Percentiles rank a stretch among this genome's conserved stretches.
phyloP scores from a whole-genome alignment of 352 stramenopile genomes.

The Pythium brachiatum region DNA sequence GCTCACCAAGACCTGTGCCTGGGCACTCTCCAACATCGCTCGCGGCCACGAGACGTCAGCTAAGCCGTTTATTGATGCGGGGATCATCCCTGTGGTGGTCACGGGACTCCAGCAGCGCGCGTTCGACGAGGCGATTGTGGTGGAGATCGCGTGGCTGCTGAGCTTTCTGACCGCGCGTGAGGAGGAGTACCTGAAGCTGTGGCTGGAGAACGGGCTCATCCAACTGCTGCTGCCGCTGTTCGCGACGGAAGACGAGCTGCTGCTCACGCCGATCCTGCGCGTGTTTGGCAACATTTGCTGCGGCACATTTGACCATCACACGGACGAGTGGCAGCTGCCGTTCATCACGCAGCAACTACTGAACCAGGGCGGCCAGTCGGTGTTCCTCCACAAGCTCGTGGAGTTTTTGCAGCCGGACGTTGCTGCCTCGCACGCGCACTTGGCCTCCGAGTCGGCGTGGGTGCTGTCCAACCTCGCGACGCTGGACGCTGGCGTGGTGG shows the following conservation, averaged over 20 bases:
- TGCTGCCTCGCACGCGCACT: slow-evolving; percentile 26
- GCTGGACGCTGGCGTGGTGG: slow-evolving; percentile 47
- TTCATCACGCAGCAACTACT: slow-evolving; percentile 45
- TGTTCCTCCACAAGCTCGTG: slow-evolving; percentile 56
- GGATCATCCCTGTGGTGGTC: slow-evolving; percentile 50
- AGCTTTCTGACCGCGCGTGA: slow-evolving; percentile 85
- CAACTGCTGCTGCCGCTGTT: slow-evolving; percentile 61
- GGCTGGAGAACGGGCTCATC: slow-evolving; percentile 59
- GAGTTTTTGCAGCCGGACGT: slow-evolving; percentile 54
- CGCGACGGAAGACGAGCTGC: slow-evolving; percentile 47
- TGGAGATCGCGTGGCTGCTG: slow-evolving; percentile 84
- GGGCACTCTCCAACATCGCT: slow-evolving; percentile 83
- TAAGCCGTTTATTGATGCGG: slow-evolving; percentile 73
- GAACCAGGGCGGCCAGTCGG: slow-evolving; percentile 30
- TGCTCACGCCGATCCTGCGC: slow-evolving; percentile 73
- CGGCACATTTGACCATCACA: slow-evolving; percentile 61
- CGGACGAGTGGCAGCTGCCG: slow-evolving; percentile 69
- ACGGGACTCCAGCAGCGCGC: slow-evolving; percentile 34
- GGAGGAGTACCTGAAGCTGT: slow-evolving; percentile 60
- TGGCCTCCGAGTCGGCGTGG: slow-evolving; percentile 68
- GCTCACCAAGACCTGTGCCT: slow-evolving; percentile 58
- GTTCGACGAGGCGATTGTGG: slow-evolving; percentile 52
- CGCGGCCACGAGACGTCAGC: slow-evolving; percentile 71
- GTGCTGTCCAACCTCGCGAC: slow-evolving; percentile 77
- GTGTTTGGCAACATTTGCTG: slow-evolving; percentile 83